phyloP scores from a whole-genome alignment of 495 filamentous ascomycete genomes.

The Xylaria palmicola region DNA sequence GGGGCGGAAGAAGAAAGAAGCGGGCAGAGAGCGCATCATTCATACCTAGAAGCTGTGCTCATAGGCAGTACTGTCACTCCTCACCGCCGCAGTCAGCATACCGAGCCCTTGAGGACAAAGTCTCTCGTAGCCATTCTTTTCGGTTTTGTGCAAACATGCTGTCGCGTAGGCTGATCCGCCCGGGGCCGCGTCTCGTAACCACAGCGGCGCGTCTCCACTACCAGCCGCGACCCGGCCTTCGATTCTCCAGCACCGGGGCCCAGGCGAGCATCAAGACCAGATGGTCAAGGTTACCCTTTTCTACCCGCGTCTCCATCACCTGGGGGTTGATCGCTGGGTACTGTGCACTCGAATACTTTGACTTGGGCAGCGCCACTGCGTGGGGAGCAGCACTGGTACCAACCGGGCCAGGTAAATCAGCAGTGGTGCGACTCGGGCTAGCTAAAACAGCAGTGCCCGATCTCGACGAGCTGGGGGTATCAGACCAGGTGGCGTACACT shows the following conservation, averaged over 20 bases:
- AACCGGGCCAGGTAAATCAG: background rate
- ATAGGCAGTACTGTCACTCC: too few species aligned
- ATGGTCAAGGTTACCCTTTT: conserved; percentile 1
- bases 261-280: too few species aligned
- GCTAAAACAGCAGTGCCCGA: conserved; percentile 17
- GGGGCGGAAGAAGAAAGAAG: too few species aligned
- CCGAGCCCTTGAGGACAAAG: too few species aligned
- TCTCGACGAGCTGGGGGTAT: conserved; percentile 24
- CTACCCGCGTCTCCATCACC: conserved; percentile 15
- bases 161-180: conserved; percentile 19
- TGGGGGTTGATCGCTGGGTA: conserved; percentile 14
- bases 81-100: too few species aligned
- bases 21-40: too few species aligned
- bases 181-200: conserved; percentile 17
- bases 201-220: conserved; percentile 11
- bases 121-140: too few species aligned
- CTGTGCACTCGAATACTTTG: conserved; percentile 2
- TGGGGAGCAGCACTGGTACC: too few species aligned
- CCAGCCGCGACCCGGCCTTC: conserved; percentile 7
- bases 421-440: background rate
- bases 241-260: conserved; percentile 26
- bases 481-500: conserved; percentile 23
- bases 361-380: too few species aligned
- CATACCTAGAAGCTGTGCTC: too few species aligned
- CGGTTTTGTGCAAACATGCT: too few species aligned